phyloP scores from a whole-genome alignment of 2,329 filamentous ascomycete species.

The Fusarium piperis region DNA sequence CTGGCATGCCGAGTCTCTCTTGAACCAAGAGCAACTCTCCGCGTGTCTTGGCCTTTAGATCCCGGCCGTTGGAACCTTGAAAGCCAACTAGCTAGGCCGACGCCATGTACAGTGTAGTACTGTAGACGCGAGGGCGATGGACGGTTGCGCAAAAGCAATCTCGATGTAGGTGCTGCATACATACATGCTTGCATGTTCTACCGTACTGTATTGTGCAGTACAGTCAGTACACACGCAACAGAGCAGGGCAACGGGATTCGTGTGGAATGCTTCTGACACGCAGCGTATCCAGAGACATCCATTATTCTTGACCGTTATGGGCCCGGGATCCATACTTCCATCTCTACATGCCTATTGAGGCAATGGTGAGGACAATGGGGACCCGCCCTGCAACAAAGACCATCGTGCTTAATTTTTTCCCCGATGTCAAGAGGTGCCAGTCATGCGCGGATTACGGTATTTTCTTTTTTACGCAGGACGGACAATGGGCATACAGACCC shows the following conservation, averaged over 20 bases:
- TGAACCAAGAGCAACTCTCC: conserved; percentile 13
- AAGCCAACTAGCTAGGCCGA: conserved; percentile 2
- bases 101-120: background rate
- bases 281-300: conserved; percentile 19
- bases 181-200: background rate
- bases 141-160: conserved; percentile 2
- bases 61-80: conserved; percentile 27
- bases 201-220: background rate
- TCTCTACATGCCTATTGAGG: background rate
- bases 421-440: conserved; percentile 10
- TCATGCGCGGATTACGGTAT: background rate
- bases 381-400: background rate
- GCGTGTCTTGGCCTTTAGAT: conserved; percentile 20
- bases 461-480: conserved; percentile 3
- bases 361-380: conserved; percentile 7
- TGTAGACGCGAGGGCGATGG: conserved; percentile 16
- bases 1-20: conserved; percentile 10
- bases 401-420: background rate
- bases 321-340: background rate
- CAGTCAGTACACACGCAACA: background rate
- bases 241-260: background rate
- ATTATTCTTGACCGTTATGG: conserved; percentile 5
- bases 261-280: conserved; percentile 12
- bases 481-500: background rate
- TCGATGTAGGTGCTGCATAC: background rate